Evolutionary conservation across 192 early-diverging fungal genomes (phyloP), one percentile per base, ranked within the genome.

Genomic region (Mortierella antarctica): DNA sequence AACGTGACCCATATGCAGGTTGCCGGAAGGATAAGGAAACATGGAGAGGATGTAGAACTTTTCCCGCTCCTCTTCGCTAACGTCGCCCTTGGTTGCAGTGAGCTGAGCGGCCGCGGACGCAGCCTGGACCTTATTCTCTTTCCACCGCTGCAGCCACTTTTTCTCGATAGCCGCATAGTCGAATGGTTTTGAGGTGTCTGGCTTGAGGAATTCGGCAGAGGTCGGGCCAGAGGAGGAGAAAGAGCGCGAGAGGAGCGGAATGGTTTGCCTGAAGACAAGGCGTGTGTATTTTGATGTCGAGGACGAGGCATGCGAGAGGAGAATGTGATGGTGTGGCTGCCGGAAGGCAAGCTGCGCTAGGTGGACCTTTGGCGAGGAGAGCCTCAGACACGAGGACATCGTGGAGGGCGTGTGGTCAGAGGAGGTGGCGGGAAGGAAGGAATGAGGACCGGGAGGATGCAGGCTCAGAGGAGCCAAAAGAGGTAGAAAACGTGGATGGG

Each of bases 1-100:
- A 12, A 97, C 90, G 78, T 99, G 97, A 10, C 97, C 97, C 95
- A 99, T 94, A 73, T 99, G 97, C 44, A 99, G 87, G 48, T 85
- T 82, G 1, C 97, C 97, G 7, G 92, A 95, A 9, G 97, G 97
- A 76, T 99, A 99, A 31, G 97, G 97, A 67, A 97, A 99, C 97
- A 99, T 99, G 62, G 91, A 87, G 20, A 99, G 86, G 14, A 96
- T 84, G 71, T 99, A 99, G 74, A 89, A 93, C 52, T 89, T 88
- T 53, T 91, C 71, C 21, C 47, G 60, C 8, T 83, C 86, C 7
- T 70, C 67, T 44, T 47, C 40, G 14, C 44, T 6, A 23, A 47
- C 40, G 59, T 45, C 42, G 59, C 44, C 23, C 14, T 46, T 71
- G 13, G 39, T 15, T 10, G 65, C 40, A 9, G 46, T 15, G 15